Base-by-base conservation (phyloP, 2,329 filamentous ascomycete genomes). In the Verticillium longisporum region DNA sequence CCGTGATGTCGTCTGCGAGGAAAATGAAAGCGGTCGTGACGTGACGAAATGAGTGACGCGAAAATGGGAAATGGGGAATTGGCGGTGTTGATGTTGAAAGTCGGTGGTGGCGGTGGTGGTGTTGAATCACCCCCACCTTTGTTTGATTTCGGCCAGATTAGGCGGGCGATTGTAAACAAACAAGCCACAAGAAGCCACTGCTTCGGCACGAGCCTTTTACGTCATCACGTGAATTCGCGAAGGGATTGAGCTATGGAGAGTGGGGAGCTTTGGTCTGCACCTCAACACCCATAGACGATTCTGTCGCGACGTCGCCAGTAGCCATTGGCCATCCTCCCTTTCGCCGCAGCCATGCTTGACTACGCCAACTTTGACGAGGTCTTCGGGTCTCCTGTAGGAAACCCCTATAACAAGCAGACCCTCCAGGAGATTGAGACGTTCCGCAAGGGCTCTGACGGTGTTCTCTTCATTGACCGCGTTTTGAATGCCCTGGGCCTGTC, bases 391-490 rank as follows among this genome's bases (percentile, higher is more conserved):
- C 81, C 85, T 60, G 76, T 80, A 6, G 80, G 83, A 5, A 84
- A 85, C 62, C 80, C 83, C 2, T 91, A 90, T 72, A 83, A 86
- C 69, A 80, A 84, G 61, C 81, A 82, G 63, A 73, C 82, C 36
- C 76, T 86, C 60, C 81, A 87, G 56, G 82, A 86, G 56, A 90
- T 92, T 60, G 81, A 88, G 62, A 76, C 80, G 34, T 85, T 85
- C 69, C 87, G 90, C 66, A 89, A 87, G 69, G 82, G 76, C 57
- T 80, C 92, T 21, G 85, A 88, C 63, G 88, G 89, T 66, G 78
- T 83, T 61, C 83, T 94, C 61, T 96, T 95, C 74, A 88, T 94
- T 70, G 91, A 96, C 72, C 86, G 89, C 60, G 85, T 96, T 50
- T 77, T 95, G 63, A 85, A 83, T 60, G 81, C 88, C 0, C 77